These are phyloP conservation scores for Jackrogersella multiformis DNA, from an alignment of 495 filamentous ascomycete genomes.

Conservation along the genomic window DNA sequence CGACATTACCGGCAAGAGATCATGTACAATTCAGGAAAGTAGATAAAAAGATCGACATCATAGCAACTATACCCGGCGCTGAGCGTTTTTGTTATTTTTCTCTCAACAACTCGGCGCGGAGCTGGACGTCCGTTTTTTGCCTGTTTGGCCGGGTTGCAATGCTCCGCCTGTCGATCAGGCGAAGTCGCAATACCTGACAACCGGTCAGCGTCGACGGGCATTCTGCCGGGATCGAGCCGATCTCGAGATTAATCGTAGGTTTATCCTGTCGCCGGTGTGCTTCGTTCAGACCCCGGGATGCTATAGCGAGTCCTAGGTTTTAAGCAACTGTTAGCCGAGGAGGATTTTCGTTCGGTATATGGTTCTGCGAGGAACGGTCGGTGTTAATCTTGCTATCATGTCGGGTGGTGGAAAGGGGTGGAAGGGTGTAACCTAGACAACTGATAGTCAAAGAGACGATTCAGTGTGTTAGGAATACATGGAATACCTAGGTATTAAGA, in stretches of 20 bases:
- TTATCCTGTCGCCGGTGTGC: not conserved
- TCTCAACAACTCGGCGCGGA: not conserved
- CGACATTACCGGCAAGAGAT: not conserved
- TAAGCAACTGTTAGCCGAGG: not conserved
- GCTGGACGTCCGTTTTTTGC: conserved; percentile 8
- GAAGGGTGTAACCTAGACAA: no score
- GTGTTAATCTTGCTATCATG: no score
- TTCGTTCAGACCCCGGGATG: not conserved
- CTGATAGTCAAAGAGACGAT: no score
- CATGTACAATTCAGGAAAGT: not conserved
- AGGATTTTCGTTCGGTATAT: no score
- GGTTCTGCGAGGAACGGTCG: no score
- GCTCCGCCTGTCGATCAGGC: conserved; percentile 14
- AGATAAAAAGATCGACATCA: not conserved
- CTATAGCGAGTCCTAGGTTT: not conserved
- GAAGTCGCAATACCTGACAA: not conserved
- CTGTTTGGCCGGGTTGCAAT: conserved; percentile 15
- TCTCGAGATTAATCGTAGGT: not conserved
- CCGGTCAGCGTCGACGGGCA: conserved; percentile 1
- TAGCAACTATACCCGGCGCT: not conserved
- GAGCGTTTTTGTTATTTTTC: not conserved
- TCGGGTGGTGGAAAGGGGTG: no score
- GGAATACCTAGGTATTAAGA: no score
- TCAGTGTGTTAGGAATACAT: no score
- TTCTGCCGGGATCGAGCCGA: conserved; percentile 8